Base-by-base conservation (phyloP, 306 rosid genomes). In the Citrullus mucosospermus region DNA sequence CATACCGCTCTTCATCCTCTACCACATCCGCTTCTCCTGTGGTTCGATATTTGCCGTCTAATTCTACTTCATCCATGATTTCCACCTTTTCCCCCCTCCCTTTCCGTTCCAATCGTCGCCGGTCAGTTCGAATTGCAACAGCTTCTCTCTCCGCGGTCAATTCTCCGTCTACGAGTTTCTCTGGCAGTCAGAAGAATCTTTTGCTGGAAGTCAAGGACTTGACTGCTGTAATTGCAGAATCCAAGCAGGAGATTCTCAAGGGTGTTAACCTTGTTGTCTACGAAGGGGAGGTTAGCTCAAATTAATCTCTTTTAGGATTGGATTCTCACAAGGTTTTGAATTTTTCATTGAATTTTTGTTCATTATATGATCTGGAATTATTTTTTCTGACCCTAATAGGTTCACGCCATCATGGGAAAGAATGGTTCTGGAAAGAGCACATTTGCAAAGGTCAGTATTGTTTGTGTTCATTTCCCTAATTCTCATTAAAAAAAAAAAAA, bases 351-450 rank as follows among this genome's bases (percentile, higher is more conserved):
- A 34, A 9, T 13, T 8, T 80, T 50, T 36, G 46, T 55, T 25
- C 28, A 5, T 61, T 50, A 6, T 4, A 30, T 28, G 22, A 28
- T 71, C 68, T 32, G 53, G 9, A 51, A 18, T 68, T 16, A 66
- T 77, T 44, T 25, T 78, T 61, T 67, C 63, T 63, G 63, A 25
- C 74, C 20, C 66, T 55, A 60, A 43, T 58, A 88, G 91, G 88
- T 92, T 78, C 98, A 95, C 78, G 98, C 97, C 10, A 85, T 95
- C 83, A 95, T 95, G 98, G 97, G 98, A 9, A 90, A 89, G 79
- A 95, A 95, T 48, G 98, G 98, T 84, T 95, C 97, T 4, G 97
- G 98, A 48, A 95, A 95, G 82, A 92, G 97, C 87, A 95, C 97
- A 22, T 88, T 95, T 63, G 93, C 98, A 15, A 94, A 94, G 96